phyloP scores from a whole-genome alignment of 805 yeast genomes.

The Sugiyamaella boreocaroliniensis region DNA sequence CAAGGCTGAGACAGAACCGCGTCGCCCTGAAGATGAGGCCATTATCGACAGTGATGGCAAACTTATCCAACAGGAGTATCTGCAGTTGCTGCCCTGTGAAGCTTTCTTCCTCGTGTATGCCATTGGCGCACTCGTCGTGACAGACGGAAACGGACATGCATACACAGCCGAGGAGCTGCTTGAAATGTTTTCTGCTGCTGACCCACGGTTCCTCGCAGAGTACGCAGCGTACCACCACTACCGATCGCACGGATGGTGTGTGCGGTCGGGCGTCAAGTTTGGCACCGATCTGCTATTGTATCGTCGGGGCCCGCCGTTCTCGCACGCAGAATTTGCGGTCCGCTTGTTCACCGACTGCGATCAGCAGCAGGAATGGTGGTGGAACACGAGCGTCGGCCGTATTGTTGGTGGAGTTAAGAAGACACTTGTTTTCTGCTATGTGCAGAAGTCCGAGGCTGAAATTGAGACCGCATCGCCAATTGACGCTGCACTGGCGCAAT shows the following conservation, averaged over 20 bases:
- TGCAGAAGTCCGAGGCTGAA: slow-evolving; percentile 43
- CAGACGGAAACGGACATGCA: slow-evolving; percentile 16
- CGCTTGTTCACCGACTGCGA: slow-evolving; percentile 35
- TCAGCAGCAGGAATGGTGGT: slow-evolving; percentile 41
- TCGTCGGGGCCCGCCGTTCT: slow-evolving; percentile 89
- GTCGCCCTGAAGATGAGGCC: slow-evolving; percentile 36
- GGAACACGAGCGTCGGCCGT: slow-evolving; percentile 65
- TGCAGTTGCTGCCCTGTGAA: slow-evolving; percentile 74
- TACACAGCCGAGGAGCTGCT: slow-evolving; percentile 28
- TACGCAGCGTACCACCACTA: slow-evolving; percentile 82
- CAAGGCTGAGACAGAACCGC: not conserved
- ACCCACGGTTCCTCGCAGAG: slow-evolving; percentile 40
- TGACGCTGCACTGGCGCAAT: slow-evolving; percentile 32
- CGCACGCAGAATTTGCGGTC: slow-evolving; percentile 85
- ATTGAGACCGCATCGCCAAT: not conserved
- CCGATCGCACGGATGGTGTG: slow-evolving; percentile 91
- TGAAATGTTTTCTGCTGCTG: slow-evolving; percentile 12
- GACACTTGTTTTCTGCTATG: slow-evolving; percentile 61
- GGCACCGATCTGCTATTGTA: slow-evolving; percentile 82
- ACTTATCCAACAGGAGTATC: slow-evolving; percentile 31
- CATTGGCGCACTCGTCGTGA: slow-evolving; percentile 42
- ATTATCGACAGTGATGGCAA: slow-evolving; percentile 24
- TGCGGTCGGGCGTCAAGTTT: slow-evolving; percentile 82
- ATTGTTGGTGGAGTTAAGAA: slow-evolving; percentile 86
- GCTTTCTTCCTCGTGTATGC: slow-evolving; percentile 61